A percentile compares a stretch with the other conserved stretches of the same genome.
phyloP scores from a whole-genome alignment of 495 filamentous ascomycete genomes.

The Penicillium pulvis region DNA sequence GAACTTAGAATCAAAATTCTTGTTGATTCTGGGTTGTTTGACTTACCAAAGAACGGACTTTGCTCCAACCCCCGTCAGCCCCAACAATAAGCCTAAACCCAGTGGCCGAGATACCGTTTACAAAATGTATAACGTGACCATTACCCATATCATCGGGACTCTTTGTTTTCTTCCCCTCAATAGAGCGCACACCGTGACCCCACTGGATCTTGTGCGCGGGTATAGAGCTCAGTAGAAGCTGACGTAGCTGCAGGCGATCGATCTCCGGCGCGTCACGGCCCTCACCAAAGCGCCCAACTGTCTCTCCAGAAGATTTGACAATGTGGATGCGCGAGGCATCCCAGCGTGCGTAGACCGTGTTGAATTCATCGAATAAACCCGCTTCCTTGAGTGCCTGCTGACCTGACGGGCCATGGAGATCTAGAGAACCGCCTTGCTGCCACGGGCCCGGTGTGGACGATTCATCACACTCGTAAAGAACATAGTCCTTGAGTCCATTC shows the following conservation, averaged over 20 bases:
- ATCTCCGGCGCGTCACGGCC: conserved; percentile 30
- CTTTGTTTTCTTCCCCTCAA: conserved; percentile 3
- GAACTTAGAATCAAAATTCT: not conserved
- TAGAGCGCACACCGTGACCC: conserved; percentile 22
- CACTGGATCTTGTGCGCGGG: conserved; percentile 43
- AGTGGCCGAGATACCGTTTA: conserved; percentile 16
- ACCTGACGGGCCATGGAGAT: conserved; percentile 50
- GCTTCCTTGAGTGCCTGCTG: conserved; percentile 52
- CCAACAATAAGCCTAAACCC: conserved; percentile 47
- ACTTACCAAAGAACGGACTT: conserved; percentile 41
- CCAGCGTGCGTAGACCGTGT: conserved; percentile 33
- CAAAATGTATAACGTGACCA: conserved; percentile 10
- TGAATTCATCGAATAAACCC: conserved; percentile 50
- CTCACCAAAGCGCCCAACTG: conserved; percentile 10
- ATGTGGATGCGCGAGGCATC: conserved; percentile 41
- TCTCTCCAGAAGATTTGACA: conserved; percentile 7
- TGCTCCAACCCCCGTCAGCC: conserved; percentile 61
- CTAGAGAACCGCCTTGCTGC: conserved; percentile 53
- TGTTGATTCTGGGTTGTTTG: not conserved
- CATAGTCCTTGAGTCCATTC: conserved; percentile 38
- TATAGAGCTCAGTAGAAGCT: conserved; percentile 46
- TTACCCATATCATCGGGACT: not conserved
- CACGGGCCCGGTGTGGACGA: conserved; percentile 14
- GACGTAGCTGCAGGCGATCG: conserved; percentile 43
- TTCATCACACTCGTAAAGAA: conserved; percentile 53